Conservation (phyloP, 2,329 filamentous ascomycete genomes). For the Colletotrichum truncatum region DNA sequence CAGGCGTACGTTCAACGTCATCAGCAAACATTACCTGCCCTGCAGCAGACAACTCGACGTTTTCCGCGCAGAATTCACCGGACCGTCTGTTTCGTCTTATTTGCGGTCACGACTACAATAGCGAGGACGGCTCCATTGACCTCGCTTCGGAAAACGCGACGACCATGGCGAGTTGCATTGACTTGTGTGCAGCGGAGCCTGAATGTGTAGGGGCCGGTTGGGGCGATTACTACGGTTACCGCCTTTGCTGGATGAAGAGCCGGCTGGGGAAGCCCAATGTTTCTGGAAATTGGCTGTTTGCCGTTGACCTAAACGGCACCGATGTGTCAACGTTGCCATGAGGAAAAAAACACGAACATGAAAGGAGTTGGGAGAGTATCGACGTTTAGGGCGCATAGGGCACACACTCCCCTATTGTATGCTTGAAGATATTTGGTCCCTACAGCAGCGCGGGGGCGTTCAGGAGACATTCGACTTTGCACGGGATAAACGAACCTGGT, state of each 20-base stretch:
- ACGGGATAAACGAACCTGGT: too few species aligned
- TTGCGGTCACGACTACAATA: constrained; percentile 34
- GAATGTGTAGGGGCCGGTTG: constrained; percentile 34
- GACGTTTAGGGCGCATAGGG: too few species aligned
- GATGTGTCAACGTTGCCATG: neutral
- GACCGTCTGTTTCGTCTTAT: constrained; percentile 24
- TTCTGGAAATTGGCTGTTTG: constrained; percentile 25
- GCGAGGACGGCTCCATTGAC: constrained; percentile 26
- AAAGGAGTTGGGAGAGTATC: too few species aligned
- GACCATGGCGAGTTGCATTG: constrained; percentile 35
- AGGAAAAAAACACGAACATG: neutral
- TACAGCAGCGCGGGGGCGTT: too few species aligned
- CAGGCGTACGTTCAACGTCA: constrained; percentile 1
- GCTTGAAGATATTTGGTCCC: too few species aligned
- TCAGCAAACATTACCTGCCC: constrained; percentile 31
- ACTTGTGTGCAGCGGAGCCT: constrained; percentile 31
- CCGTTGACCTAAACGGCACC: constrained; percentile 16
- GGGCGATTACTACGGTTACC: constrained; percentile 30
- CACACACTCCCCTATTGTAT: too few species aligned
- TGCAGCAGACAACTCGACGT: constrained; percentile 24
- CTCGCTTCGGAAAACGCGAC: constrained; percentile 18
- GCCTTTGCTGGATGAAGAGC: constrained; percentile 36
- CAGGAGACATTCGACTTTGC: too few species aligned
- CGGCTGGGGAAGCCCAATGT: constrained; percentile 19
- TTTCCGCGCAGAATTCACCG: constrained; percentile 10